Base-by-base conservation (phyloP, 169 alveolate species). In the Eimeria brunetti region DNA sequence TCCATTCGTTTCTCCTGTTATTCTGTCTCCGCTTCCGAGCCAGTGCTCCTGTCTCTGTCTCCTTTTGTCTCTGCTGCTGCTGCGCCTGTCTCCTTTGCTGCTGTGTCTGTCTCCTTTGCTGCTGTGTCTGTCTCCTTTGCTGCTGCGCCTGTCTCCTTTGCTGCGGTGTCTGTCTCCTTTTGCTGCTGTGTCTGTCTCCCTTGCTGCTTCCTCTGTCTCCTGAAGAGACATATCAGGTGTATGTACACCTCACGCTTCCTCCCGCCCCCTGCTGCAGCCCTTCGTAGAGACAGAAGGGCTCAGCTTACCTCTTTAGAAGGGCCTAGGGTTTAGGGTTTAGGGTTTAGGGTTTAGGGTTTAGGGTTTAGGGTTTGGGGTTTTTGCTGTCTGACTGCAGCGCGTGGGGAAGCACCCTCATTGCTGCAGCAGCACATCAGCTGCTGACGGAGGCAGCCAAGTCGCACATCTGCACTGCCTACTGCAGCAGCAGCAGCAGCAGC, bases 341-440 rank as follows among this genome's bases (percentile, higher is more conserved):
- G 41, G 41, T 67, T n/a, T 67, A 67, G 76, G 85, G 85, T 75
- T 75, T 75, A 75, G 85, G 85, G 85, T 75, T 75, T 75, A 75
- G 85, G 85, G 85, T 75, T 75, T 75, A 75, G 58, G 85, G 85
- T 75, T 75, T 75, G 46, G 56, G 58, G 56, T 41, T 80, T 18
- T 44, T 24, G 9, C 51, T 60, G 64, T 80, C 20, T 41, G 89
- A 4, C 6, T 51, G 44, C 89, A 80, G 89, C 89, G 89, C 89
- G 22, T 80, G 89, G 89, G 69, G 89, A 2, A 18, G 27, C 24
- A 44, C 49, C 49, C 69, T 80, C 3, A n/a, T 80, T 27, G 64
- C 89, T 5, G 89, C 71, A 80, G 89, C 89, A 51, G 89, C 89
- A 51, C 89, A 80, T 60, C 89, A 80, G 53, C 89, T 80, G 89